These are phyloP conservation scores for Biscogniauxia mediterranea DNA, from an alignment of 2,329 filamentous ascomycete species.

Conservation along the genomic window DNA sequence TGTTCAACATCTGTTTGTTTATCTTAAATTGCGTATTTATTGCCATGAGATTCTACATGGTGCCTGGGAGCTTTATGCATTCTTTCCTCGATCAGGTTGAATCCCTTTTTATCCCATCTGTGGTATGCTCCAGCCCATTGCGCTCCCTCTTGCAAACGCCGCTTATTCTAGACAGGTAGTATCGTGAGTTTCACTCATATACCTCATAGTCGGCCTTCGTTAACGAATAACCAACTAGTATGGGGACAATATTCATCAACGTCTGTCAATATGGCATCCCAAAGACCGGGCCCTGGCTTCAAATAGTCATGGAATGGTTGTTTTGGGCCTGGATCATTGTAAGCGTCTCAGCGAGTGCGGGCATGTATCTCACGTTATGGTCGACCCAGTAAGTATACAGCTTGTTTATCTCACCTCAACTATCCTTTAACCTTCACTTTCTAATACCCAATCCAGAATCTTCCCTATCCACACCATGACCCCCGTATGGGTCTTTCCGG, in stretches of 20 bases:
- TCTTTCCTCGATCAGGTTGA: conserved; percentile 78
- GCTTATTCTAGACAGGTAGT: conserved; percentile 20
- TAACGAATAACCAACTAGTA: conserved; percentile 43
- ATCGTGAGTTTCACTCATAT: conserved; percentile 40
- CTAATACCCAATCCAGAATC: conserved; percentile 33
- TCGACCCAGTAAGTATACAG: conserved; percentile 48
- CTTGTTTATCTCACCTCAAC: neutral
- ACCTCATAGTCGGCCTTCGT: neutral
- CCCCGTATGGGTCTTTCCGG: conserved; percentile 84
- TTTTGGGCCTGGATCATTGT: conserved; percentile 74
- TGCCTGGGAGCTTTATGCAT: conserved; percentile 66
- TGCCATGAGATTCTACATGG: conserved; percentile 64
- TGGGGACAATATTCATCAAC: conserved; percentile 76
- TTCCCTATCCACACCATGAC: conserved; percentile 79
- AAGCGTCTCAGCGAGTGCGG: conserved; percentile 65
- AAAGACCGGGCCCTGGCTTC: conserved; percentile 61
- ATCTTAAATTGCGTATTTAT: conserved; percentile 63
- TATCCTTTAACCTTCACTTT: neutral
- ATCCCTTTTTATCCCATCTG: conserved; percentile 72
- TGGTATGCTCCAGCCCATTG: conserved; percentile 39
- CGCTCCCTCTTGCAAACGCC: neutral
- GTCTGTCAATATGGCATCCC: conserved; percentile 72
- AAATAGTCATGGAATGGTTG: conserved; percentile 57
- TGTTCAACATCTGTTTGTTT: conserved; percentile 64
- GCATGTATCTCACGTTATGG: conserved; percentile 73